Evolutionary conservation across 305 asterid species (phyloP).

Genomic region (Striga hermonthica): DNA sequence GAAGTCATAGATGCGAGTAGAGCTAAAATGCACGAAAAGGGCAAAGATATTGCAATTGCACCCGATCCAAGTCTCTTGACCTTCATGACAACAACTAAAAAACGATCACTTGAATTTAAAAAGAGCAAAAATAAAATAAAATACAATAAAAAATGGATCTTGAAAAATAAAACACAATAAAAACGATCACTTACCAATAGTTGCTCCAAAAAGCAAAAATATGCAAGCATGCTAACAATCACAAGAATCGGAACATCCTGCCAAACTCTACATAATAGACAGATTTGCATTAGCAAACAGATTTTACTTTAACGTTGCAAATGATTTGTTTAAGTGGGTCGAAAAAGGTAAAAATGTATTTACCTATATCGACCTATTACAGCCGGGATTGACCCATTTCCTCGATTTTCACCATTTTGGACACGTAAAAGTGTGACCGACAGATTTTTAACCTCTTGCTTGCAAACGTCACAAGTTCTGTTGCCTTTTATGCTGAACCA

Average conservation of each 20-base stretch:
- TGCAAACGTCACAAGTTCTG: constrained; percentile 91
- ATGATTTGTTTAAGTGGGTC: no score
- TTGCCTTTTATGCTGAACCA: constrained; percentile 97
- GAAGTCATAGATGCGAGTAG: constrained; percentile 97
- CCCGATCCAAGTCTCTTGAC: constrained; percentile 76
- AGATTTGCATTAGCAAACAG: constrained; percentile 35
- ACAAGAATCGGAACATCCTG: constrained; percentile 94
- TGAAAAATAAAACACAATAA: no score
- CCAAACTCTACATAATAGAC: constrained; percentile 58
- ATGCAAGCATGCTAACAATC: constrained; percentile 93
- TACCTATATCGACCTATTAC: constrained; percentile 62
- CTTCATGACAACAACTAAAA: constrained; percentile 36
- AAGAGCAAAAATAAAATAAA: neutral
- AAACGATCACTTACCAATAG: constrained; percentile 64
- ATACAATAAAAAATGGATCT: neutral
- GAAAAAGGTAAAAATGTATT: neutral
- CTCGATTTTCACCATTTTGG: constrained; percentile 47
- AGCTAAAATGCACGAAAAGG: constrained; percentile 89
- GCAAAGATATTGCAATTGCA: constrained; percentile 92
- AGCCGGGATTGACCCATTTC: constrained; percentile 40
- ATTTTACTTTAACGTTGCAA: constrained; percentile 24
- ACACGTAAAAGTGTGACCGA: constrained; percentile 80
- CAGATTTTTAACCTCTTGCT: constrained; percentile 76
- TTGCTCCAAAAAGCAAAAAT: constrained; percentile 94
- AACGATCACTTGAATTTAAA: constrained; percentile 21